These are phyloP conservation scores for Setomelanomma holmii DNA, from an alignment of 2,329 filamentous ascomycete species.

Conservation along the genomic window DNA sequence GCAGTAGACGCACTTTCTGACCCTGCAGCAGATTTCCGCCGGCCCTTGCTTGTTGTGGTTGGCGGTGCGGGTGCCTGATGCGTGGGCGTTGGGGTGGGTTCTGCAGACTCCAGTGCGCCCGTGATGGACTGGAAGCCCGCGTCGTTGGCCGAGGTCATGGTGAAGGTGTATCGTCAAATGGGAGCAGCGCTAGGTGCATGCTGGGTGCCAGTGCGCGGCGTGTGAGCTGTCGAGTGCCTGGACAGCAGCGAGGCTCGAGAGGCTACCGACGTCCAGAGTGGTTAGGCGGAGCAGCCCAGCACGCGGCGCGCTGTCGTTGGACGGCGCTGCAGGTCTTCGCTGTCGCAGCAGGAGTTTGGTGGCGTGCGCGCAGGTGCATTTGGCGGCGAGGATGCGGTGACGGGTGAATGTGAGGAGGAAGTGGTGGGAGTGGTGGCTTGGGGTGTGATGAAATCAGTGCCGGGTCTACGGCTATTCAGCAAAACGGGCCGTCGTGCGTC, in stretches of 20 bases:
- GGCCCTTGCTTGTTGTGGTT: slow-evolving; percentile 10
- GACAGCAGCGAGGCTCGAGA: slow-evolving; percentile 31
- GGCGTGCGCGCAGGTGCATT: slow-evolving; percentile 33
- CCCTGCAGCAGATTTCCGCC: slow-evolving; percentile 9
- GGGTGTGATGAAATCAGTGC: slow-evolving; percentile 12
- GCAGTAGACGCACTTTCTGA: slow-evolving; percentile 20
- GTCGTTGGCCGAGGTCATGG: slow-evolving; percentile 29
- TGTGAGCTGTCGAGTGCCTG: slow-evolving; percentile 19
- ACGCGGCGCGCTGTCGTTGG: slow-evolving; percentile 45
- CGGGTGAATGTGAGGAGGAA: slow-evolving; percentile 6
- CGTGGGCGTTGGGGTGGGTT: slow-evolving; percentile 37
- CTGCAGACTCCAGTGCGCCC: slow-evolving; percentile 46
- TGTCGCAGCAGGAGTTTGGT: slow-evolving; percentile 30
- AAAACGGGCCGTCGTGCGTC: slow-evolving; percentile 2
- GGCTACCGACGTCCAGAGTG: slow-evolving; percentile 35
- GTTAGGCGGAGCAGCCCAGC: slow-evolving; percentile 21
- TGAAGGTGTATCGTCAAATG: slow-evolving; percentile 37
- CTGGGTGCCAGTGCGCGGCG: slow-evolving; percentile 27
- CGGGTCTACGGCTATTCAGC: neutral
- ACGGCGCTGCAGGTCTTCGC: slow-evolving; percentile 28
- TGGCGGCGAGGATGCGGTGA: slow-evolving; percentile 20
- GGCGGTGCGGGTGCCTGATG: slow-evolving; percentile 17
- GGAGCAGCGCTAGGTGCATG: slow-evolving; percentile 39
- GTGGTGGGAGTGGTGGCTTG: no score
- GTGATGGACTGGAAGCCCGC: slow-evolving; percentile 47